Evolutionary conservation across 768 basidiomycete species (phyloP).

Genomic region (Macrolepiota fuliginosa): DNA sequence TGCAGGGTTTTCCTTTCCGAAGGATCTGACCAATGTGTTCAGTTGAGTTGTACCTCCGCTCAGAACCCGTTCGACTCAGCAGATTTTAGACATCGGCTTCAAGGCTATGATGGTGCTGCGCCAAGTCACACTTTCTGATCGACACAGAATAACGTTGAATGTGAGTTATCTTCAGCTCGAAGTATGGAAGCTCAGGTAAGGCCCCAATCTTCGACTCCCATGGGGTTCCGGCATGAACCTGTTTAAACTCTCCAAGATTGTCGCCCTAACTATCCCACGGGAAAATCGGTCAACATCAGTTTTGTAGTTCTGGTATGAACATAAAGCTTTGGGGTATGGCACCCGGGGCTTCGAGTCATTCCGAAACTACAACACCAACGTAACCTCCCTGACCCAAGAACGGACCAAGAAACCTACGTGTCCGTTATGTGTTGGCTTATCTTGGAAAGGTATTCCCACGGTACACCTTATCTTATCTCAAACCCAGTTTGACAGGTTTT

Average conservation of each 20-base stretch:
- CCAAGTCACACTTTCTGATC: neutral
- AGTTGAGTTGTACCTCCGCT: neutral
- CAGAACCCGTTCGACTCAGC: neutral
- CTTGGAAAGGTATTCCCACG: neutral
- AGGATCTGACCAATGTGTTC: neutral
- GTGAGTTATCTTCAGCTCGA: neutral
- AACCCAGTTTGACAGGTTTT: neutral
- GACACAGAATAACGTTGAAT: neutral
- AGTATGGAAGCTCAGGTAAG: neutral
- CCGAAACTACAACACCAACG: neutral
- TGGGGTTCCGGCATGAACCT: neutral
- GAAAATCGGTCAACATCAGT: neutral
- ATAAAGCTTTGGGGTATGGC: neutral
- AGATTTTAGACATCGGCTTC: neutral
- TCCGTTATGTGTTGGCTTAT: neutral
- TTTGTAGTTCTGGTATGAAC: neutral
- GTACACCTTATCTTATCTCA: conserved; percentile 7
- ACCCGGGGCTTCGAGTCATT: neutral
- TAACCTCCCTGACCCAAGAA: neutral
- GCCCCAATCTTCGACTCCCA: neutral
- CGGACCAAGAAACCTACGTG: neutral
- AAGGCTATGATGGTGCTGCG: neutral
- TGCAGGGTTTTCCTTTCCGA: neutral
- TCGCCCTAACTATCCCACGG: neutral
- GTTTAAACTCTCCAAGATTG: neutral